Conservation (phyloP, 1,284 basidiomycete genomes). For the Irpex rosettiformis region DNA sequence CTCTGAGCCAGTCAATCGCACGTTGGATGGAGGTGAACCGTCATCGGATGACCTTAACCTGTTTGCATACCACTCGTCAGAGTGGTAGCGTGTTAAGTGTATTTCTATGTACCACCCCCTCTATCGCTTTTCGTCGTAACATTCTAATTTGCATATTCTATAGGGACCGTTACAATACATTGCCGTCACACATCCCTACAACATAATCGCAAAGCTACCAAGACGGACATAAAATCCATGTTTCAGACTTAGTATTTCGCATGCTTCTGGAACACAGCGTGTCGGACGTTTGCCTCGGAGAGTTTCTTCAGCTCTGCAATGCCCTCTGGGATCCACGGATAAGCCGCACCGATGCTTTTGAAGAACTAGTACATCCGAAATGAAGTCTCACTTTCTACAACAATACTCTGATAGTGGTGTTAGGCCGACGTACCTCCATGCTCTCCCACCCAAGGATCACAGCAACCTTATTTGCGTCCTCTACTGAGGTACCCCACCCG, state of each 20-base stretch:
- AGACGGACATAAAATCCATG: too few species aligned
- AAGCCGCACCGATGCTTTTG: not conserved
- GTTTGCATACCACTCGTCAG: conserved; percentile 36
- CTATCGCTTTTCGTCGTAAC: too few species aligned
- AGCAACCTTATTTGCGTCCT: not conserved
- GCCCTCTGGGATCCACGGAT: not conserved
- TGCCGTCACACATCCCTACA: too few species aligned
- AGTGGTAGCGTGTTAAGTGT: not conserved
- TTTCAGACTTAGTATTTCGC: too few species aligned
- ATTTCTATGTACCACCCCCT: too few species aligned
- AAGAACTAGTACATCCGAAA: not conserved
- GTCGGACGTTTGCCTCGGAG: not conserved
- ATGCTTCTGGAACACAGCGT: not conserved
- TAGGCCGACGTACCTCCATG: not conserved
- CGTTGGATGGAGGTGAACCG: conserved; percentile 15
- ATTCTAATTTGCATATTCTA: too few species aligned
- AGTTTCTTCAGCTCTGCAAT: conserved; percentile 4
- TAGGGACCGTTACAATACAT: too few species aligned
- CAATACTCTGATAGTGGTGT: not conserved
- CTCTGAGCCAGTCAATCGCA: not conserved
- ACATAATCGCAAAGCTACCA: too few species aligned
- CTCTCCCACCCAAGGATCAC: not conserved
- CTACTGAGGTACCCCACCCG: not conserved
- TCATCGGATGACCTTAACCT: conserved; percentile 52
- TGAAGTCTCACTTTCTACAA: too few species aligned